Evolutionary conservation across 495 filamentous ascomycete genomes (phyloP).

Genomic region (Penicillium daleae): DNA sequence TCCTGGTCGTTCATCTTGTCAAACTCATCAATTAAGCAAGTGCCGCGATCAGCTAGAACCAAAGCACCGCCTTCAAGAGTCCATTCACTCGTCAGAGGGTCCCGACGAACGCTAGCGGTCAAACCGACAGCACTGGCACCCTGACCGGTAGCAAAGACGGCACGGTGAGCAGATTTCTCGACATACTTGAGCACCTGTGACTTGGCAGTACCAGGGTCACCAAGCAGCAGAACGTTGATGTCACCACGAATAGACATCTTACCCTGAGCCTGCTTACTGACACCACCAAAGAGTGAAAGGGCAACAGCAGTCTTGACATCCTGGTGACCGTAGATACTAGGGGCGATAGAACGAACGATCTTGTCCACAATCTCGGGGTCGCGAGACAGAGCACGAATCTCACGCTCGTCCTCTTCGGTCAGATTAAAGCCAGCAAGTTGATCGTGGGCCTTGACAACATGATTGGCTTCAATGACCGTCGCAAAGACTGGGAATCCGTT

Average conservation of each 20-base stretch:
- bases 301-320: slow-evolving; percentile 98
- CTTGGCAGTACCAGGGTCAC: slow-evolving; percentile 97
- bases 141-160: slow-evolving; percentile 98
- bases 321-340: slow-evolving; percentile 94
- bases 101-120: slow-evolving; percentile 92
- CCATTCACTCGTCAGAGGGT: slow-evolving; percentile 97
- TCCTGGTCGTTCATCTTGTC: slow-evolving; percentile 99
- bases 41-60: slow-evolving; percentile 93
- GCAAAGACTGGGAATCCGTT: slow-evolving; percentile 99
- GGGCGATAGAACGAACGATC: slow-evolving; percentile 91
- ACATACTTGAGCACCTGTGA: slow-evolving; percentile 98
- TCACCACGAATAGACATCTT: slow-evolving; percentile 92
- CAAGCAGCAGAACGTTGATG: slow-evolving; percentile 96
- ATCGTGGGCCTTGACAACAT: slow-evolving; percentile 95
- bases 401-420: slow-evolving; percentile 92
- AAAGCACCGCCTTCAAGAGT: slow-evolving; percentile 96
- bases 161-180: slow-evolving; percentile 95
- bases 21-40: slow-evolving; percentile 98
- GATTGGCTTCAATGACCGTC: slow-evolving; percentile 96
- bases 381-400: slow-evolving; percentile 82
- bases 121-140: slow-evolving; percentile 97
- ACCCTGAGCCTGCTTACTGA: slow-evolving; percentile 85
- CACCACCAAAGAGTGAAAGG: slow-evolving; percentile 92
- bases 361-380: slow-evolving; percentile 95
- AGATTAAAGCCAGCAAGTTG: slow-evolving; percentile 96